These are phyloP conservation scores for Trametopsis cervina DNA, from an alignment of 768 basidiomycete species.

Conservation along the genomic window DNA sequence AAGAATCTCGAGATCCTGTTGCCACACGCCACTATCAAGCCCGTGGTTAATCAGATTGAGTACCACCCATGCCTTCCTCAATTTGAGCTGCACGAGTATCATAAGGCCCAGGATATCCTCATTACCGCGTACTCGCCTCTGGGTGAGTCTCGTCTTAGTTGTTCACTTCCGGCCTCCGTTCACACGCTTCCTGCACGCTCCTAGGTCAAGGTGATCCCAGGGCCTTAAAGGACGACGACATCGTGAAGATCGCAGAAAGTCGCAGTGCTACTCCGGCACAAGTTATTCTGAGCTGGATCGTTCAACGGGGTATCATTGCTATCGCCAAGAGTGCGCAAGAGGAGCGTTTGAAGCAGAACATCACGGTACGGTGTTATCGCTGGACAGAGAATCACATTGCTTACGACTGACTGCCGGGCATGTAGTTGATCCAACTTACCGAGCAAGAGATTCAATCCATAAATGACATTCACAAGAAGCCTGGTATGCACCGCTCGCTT, in stretches of 20 bases:
- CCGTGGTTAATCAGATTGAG: slow-evolving; percentile 64
- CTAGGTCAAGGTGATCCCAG: slow-evolving; percentile 17
- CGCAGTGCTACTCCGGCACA: slow-evolving; percentile 43
- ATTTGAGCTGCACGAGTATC: slow-evolving; percentile 46
- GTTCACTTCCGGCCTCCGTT: background rate
- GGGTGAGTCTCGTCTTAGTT: background rate
- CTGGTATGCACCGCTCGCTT: slow-evolving; percentile 34
- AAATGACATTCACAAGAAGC: slow-evolving; percentile 32
- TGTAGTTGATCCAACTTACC: slow-evolving; percentile 31
- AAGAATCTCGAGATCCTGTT: slow-evolving; percentile 31
- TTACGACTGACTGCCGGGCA: background rate
- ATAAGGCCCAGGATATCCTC: slow-evolving; percentile 49
- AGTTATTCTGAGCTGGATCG: slow-evolving; percentile 51
- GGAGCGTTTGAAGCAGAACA: slow-evolving; percentile 47
- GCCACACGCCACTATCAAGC: slow-evolving; percentile 43
- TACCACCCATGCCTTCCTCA: slow-evolving; percentile 69
- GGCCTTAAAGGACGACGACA: slow-evolving; percentile 27
- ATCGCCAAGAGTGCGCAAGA: slow-evolving; percentile 46
- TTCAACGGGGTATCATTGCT: slow-evolving; percentile 43
- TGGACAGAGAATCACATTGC: background rate
- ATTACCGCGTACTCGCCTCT: slow-evolving; percentile 38
- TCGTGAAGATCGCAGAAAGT: slow-evolving; percentile 20
- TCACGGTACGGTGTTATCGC: slow-evolving; percentile 24
- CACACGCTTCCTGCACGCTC: background rate
- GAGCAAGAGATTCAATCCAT: slow-evolving; percentile 34